Evolutionary conservation across 2,329 filamentous ascomycete species (phyloP), one percentile per base, ranked within the genome.

Genomic region (Paraphaeosphaeria sporulosa): DNA sequence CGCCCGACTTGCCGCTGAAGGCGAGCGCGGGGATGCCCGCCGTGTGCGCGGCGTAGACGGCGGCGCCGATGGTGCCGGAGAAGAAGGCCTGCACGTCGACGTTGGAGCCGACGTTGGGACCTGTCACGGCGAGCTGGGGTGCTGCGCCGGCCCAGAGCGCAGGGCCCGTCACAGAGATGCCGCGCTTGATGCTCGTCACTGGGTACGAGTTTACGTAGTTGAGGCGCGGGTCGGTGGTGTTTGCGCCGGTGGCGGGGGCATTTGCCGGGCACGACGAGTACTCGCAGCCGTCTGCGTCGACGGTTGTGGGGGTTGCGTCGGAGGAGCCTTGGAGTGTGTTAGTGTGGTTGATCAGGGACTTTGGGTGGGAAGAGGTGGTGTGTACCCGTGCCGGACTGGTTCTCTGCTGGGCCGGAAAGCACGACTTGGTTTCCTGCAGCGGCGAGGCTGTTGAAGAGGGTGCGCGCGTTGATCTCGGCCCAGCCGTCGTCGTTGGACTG

Each of bases 151-250:
- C 81, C 81, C 87, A 90, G 57, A 86, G 78, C 43, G 81, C 77
- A 0, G 84, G 82, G 0, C 82, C 84, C 38, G 88, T 81, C 4
- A 78, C 83, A 61, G 86, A 78, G 71, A 91, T 86, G 40, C 89
- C 89, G 71, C 86, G 84, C 59, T 85, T 83, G 69, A 90, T 87
- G 1, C 86, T 80, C 0, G 89, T 91, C 1, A 87, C 86, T 0
- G 89, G 89, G 76, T 81, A 90, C 0, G 87, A 89, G 79, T 92
- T 92, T 60, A 92, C 89, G 81, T 89, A 92, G 81, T 90, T 89
- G 48, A 90, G 81, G 5, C 85, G 83, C 0, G 85, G 80, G 60
- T 85, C 80, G 0, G 83, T 83, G 10, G 79, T 75, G 69, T 91
- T 89, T 65, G 76, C 74, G 42, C 89, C 89, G 17, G 81, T 80